Conservation (phyloP, 2,329 filamentous ascomycete genomes). For the Ophiostoma triangulosporum region DNA sequence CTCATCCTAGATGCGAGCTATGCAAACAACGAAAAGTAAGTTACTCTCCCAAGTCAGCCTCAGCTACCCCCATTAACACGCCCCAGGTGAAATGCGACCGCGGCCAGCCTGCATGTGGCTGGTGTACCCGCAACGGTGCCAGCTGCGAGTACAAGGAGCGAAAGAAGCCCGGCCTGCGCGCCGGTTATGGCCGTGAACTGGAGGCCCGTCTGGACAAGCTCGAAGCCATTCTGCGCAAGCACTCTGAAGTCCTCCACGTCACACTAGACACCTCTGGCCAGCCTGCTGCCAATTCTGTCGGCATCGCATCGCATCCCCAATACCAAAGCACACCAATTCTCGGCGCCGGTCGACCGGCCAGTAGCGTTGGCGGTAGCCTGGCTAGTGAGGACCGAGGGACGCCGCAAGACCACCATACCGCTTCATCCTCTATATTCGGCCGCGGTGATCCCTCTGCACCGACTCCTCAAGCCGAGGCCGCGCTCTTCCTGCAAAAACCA, state of each 20-base stretch:
- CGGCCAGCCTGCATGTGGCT: conserved; percentile 57
- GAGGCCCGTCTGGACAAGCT: conserved; percentile 59
- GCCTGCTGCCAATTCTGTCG: conserved; percentile 15
- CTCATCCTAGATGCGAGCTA: conserved; percentile 48
- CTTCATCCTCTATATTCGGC: conserved; percentile 29
- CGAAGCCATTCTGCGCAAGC: conserved; percentile 50
- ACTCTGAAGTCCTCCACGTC: conserved; percentile 52
- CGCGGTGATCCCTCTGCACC: conserved; percentile 26
- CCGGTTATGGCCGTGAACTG: conserved; percentile 58
- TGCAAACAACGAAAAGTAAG: conserved; percentile 69
- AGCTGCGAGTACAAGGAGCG: conserved; percentile 55
- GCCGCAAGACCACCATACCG: conserved; percentile 30
- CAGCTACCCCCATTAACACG: not conserved
- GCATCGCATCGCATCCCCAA: not conserved
- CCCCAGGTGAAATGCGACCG: conserved; percentile 59
- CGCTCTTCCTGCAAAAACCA: conserved; percentile 48
- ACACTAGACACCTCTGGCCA: conserved; percentile 30
- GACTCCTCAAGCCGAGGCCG: conserved; percentile 43
- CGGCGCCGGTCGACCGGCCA: conserved; percentile 17
- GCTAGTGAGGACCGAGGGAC: conserved; percentile 42
- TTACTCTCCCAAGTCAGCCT: not conserved
- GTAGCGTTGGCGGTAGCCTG: conserved; percentile 34
- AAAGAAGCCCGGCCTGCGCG: conserved; percentile 51
- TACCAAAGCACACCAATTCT: not conserved
- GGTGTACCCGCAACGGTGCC: conserved; percentile 51